Conservation (phyloP, 768 basidiomycete genomes). For the Lactarius evosmus region DNA sequence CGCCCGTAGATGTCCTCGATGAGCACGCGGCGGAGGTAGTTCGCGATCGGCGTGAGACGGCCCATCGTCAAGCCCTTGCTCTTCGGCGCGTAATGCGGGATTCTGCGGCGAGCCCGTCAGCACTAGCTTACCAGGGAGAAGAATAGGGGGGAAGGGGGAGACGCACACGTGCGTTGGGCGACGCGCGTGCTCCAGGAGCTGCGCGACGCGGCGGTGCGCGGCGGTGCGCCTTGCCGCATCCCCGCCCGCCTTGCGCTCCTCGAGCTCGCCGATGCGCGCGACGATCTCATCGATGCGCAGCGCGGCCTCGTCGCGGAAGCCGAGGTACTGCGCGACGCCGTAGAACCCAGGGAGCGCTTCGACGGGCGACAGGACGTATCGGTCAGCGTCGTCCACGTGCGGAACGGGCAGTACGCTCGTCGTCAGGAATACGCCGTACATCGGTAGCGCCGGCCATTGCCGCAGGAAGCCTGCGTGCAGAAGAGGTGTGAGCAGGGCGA, state of each 20-base stretch:
- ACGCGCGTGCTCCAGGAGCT: constrained; percentile 42
- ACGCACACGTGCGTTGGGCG: constrained; percentile 58
- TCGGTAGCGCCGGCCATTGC: constrained; percentile 68
- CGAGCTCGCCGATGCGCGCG: constrained; percentile 48
- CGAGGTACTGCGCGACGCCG: constrained; percentile 55
- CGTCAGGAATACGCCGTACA: constrained; percentile 65
- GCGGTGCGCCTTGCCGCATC: constrained; percentile 35
- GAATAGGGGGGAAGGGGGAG: neutral
- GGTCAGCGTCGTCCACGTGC: constrained; percentile 46
- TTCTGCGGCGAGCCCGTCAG: constrained; percentile 35
- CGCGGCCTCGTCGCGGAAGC: constrained; percentile 52
- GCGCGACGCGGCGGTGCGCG: constrained; percentile 30
- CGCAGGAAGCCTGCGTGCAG: constrained; percentile 49
- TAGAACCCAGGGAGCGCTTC: constrained; percentile 57
- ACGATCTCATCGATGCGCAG: constrained; percentile 45
- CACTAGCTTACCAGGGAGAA: neutral
- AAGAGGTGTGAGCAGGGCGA: neutral
- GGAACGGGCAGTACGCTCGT: constrained; percentile 51
- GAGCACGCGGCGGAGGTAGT: constrained; percentile 47
- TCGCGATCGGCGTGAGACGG: constrained; percentile 36
- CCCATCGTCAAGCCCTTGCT: constrained; percentile 40
- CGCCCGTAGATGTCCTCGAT: constrained; percentile 65
- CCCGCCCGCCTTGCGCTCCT: constrained; percentile 34
- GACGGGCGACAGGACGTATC: constrained; percentile 57
- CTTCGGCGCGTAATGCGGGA: constrained; percentile 56